Percentiles rank a stretch among this genome's conserved stretches.
Evolutionary conservation across 176 grass and related monocot species (phyloP).

Genomic region (Rhynchospora tenuis): DNA sequence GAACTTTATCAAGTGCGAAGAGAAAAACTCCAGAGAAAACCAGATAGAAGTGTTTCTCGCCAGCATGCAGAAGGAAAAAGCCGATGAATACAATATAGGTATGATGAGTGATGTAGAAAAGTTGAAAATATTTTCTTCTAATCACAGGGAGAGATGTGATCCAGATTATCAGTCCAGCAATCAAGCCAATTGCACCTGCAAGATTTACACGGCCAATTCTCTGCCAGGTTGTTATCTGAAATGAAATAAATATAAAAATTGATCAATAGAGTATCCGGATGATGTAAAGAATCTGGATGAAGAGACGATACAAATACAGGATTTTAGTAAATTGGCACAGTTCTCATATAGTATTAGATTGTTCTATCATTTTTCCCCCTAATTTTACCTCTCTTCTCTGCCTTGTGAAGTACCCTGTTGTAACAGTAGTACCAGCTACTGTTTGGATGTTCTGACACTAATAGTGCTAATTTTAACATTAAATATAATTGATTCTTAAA

Average conservation of each 20-base stretch:
- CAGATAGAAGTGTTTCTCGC: constrained; percentile 41
- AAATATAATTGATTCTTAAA: too few relatives aligned
- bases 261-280: too few relatives aligned
- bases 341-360: too few relatives aligned
- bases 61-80: constrained; percentile 41
- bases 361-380: too few relatives aligned
- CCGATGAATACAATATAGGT: constrained; percentile 40
- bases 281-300: too few relatives aligned
- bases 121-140: constrained; percentile 35
- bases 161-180: constrained; percentile 35
- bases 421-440: too few relatives aligned
- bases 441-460: too few relatives aligned
- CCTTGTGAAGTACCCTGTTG: too few relatives aligned
- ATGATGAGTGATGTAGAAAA: constrained; percentile 37
- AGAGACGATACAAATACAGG: too few relatives aligned
- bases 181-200: constrained; percentile 32
- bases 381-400: too few relatives aligned
- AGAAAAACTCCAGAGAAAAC: constrained; percentile 42
- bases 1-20: constrained; percentile 32
- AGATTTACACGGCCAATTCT: constrained; percentile 32
- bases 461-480: too few relatives aligned
- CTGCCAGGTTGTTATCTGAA: constrained; percentile 40
- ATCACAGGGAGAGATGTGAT: constrained; percentile 36
- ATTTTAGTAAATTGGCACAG: too few relatives aligned
- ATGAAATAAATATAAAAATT: neutral